A percentile compares a stretch with the other conserved stretches of the same genome.
These are phyloP conservation scores for Dillenia turbinata DNA, from an alignment of 164 flowering plant species.

Conservation along the genomic window DNA sequence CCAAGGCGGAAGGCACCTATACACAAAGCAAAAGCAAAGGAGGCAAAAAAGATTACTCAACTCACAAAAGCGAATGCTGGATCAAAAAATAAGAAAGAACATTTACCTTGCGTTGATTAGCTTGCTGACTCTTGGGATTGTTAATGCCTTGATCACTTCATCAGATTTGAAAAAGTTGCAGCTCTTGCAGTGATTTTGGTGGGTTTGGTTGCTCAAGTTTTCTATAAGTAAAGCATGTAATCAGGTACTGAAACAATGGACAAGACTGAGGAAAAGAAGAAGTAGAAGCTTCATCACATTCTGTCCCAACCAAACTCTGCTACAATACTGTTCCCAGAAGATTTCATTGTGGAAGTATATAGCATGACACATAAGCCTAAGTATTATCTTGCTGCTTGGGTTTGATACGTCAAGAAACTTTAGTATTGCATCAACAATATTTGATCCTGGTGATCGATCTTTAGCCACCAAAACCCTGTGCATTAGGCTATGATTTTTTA, in stretches of 20 bases:
- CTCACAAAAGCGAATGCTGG: slow-evolving; percentile 47
- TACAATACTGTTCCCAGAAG: not conserved
- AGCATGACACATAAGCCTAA: slow-evolving; percentile 31
- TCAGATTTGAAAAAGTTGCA: slow-evolving; percentile 57
- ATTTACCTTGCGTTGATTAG: slow-evolving; percentile 67
- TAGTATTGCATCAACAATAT: slow-evolving; percentile 45
- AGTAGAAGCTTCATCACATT: slow-evolving; percentile 5
- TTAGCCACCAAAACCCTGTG: slow-evolving; percentile 37
- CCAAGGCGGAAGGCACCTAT: slow-evolving; percentile 36
- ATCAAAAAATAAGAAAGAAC: slow-evolving; percentile 49
- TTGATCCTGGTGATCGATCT: slow-evolving; percentile 35
- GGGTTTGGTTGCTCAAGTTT: slow-evolving; percentile 55
- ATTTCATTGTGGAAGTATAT: slow-evolving; percentile 16
- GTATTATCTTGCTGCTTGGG: slow-evolving; percentile 20
- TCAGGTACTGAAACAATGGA: slow-evolving; percentile 36
- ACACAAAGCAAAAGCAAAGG: slow-evolving; percentile 43
- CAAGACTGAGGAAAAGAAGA: slow-evolving; percentile 20
- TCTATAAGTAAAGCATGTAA: slow-evolving; percentile 57
- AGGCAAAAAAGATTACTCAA: slow-evolving; percentile 44
- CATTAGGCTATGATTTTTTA: slow-evolving; percentile 21
- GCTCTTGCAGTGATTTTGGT: slow-evolving; percentile 56
- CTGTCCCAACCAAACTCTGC: no score
- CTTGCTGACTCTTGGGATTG: slow-evolving; percentile 37
- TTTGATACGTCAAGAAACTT: slow-evolving; percentile 40
- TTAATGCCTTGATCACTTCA: slow-evolving; percentile 38